A percentile compares a stretch with the other conserved stretches of the same genome.
Conservation (phyloP, 345 rosid species). For the Salix udensis region DNA sequence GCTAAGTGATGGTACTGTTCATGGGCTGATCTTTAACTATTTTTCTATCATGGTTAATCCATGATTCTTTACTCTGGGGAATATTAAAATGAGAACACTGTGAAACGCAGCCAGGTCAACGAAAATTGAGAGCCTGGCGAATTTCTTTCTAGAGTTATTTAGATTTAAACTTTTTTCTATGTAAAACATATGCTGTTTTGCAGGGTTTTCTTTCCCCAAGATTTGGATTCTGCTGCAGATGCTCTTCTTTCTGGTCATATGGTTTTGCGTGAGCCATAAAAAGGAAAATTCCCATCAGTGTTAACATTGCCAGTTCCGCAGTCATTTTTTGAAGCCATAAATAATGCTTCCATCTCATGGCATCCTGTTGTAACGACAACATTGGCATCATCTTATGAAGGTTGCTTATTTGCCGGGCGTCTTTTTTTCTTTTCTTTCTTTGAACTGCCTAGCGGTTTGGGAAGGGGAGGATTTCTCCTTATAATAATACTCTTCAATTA, state of each 20-base stretch:
- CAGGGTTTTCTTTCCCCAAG: conserved; percentile 95
- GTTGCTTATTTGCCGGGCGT: neutral
- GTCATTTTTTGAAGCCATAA: neutral
- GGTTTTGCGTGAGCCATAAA: neutral
- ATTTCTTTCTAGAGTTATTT: neutral
- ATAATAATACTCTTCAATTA: neutral
- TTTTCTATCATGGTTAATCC: neutral
- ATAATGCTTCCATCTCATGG: neutral
- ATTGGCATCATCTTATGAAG: neutral
- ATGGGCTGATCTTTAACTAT: neutral
- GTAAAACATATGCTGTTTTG: conserved; percentile 13
- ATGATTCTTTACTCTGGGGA: neutral
- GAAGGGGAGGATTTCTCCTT: neutral
- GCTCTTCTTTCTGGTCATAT: conserved; percentile 53
- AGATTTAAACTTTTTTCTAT: neutral
- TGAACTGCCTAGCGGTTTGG: neutral
- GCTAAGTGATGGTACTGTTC: neutral
- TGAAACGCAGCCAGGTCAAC: no score
- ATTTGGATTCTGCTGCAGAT: conserved; percentile 70
- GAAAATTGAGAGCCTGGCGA: neutral
- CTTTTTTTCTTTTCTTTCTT: no score
- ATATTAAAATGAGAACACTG: neutral
- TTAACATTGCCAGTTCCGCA: neutral
- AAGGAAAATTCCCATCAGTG: neutral
- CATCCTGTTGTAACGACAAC: neutral